Evolutionary conservation across 441 rosid species (phyloP), one percentile per base, ranked within the genome.

Genomic region (Omphalea diandra): DNA sequence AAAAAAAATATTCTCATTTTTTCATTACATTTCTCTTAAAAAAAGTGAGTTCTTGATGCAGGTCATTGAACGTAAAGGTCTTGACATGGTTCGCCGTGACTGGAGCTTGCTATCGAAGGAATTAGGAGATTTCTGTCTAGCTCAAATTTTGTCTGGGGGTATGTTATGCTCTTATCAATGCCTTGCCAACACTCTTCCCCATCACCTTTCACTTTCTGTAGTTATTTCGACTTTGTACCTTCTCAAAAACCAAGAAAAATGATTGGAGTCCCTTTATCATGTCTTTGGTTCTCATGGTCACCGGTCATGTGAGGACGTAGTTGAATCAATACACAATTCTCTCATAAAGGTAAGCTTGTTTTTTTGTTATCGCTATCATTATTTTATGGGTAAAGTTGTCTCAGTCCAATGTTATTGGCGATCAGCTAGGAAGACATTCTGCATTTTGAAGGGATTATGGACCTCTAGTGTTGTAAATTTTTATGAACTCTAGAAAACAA

Each of bases 1-100:
- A n/a, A n/a, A n/a, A 50, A 43, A 50, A 65, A 50, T n/a, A 26
- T 35, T 73, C 56, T 36, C 58, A 32, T 63, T 70, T 22, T 66
- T 55, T 71, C 36, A 24, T 54, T 40, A 62, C 49, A 27, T 74
- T 57, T 43, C 63, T 67, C 49, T 38, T 50, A 40, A 71, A 68
- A 69, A 73, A 69, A 57, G 52, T 79, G 47, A 76, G 64, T 70
- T 74, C 53, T 47, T 68, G 60, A 68, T 80, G 75, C 84, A 95
- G 99, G 91, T 89, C 57, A 93, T 88, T 82, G 98, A 95, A 78
- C 88, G 97, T 59, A 95, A 95, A 82, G 99, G 99, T 70, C 93
- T 95, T 72, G 99, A 95, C 84, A 93, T 91, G 97, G 99, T 95
- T 82, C 92, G 98, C 67, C 92, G 97, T 71, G 99, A 93, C 80